Evolutionary conservation across 2,329 filamentous ascomycete species (phyloP).

Genomic region (Triangularia verruculosa): DNA sequence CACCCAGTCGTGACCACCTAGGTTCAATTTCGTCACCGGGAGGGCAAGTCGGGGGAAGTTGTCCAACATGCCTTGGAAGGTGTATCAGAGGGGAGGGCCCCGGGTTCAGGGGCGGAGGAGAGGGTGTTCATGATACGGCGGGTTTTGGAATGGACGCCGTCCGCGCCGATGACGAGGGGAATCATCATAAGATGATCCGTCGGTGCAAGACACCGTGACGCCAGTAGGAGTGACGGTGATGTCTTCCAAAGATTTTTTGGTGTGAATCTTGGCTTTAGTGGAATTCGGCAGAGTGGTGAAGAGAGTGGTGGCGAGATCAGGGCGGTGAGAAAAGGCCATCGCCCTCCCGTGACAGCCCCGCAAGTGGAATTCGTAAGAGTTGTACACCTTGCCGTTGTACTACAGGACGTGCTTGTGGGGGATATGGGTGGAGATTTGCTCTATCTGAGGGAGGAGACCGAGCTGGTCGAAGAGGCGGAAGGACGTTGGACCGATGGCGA

Average conservation of each 20-base stretch:
- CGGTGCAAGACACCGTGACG: constrained; percentile 32
- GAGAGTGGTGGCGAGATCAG: constrained; percentile 34
- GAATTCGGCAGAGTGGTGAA: constrained; percentile 31
- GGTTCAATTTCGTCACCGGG: not conserved
- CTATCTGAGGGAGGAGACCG: constrained; percentile 28
- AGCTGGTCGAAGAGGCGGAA: constrained; percentile 36
- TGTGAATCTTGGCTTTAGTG: constrained; percentile 28
- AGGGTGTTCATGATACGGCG: constrained; percentile 34
- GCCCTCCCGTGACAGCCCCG: constrained; percentile 30
- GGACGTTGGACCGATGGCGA: constrained; percentile 33
- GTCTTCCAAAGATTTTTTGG: constrained; percentile 27
- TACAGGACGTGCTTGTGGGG: constrained; percentile 28
- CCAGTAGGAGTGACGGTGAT: constrained; percentile 23
- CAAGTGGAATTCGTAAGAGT: constrained; percentile 24
- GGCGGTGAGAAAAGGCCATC: constrained; percentile 34
- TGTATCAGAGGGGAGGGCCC: not conserved
- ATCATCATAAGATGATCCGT: constrained; percentile 33
- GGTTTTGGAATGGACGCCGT: constrained; percentile 40
- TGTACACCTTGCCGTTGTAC: constrained; percentile 27
- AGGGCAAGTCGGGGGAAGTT: not conserved
- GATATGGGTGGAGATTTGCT: constrained; percentile 27
- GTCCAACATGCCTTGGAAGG: not conserved
- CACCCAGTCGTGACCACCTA: constrained; percentile 3
- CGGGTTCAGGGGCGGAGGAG: constrained; percentile 21
- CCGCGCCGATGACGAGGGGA: constrained; percentile 40